These are phyloP conservation scores for Mucor racemosus DNA, from an alignment of 371 early-diverging fungal species.

Conservation along the genomic window DNA sequence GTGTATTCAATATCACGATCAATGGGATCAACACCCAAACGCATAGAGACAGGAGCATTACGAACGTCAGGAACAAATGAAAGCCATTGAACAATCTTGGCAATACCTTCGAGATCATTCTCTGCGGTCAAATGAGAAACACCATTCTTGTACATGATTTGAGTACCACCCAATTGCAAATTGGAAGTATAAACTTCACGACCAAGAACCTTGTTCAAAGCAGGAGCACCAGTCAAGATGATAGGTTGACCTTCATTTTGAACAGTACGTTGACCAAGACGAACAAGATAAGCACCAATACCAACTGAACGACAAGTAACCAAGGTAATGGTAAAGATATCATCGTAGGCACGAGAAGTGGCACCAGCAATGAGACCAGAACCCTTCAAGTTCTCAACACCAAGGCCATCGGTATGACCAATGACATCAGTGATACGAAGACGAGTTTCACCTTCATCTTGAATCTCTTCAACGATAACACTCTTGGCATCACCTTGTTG, in stretches of 20 bases:
- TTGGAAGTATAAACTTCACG: slow-evolving; percentile 98
- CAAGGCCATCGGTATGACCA: slow-evolving; percentile 90
- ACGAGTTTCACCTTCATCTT: slow-evolving; percentile 77
- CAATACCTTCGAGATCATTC: slow-evolving; percentile 93
- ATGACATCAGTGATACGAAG: slow-evolving; percentile 91
- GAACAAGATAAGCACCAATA: slow-evolving; percentile 99
- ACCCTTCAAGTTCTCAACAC: slow-evolving; percentile 99
- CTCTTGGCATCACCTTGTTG: slow-evolving; percentile 63
- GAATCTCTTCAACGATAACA: slow-evolving; percentile 70
- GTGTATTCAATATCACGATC: slow-evolving; percentile 78
- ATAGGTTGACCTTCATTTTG: slow-evolving; percentile 98
- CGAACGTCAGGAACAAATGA: slow-evolving; percentile 84
- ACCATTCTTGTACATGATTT: slow-evolving; percentile 99
- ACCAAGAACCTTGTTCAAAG: slow-evolving; percentile 98
- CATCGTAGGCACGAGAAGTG: slow-evolving; percentile 94
- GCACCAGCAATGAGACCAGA: slow-evolving; percentile 99
- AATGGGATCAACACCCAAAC: slow-evolving; percentile 61
- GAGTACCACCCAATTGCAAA: slow-evolving; percentile 98
- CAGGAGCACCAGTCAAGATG: slow-evolving; percentile 97
- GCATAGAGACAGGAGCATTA: slow-evolving; percentile 68
- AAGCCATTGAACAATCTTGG: slow-evolving; percentile 95
- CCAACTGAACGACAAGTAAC: slow-evolving; percentile 98
- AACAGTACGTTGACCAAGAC: slow-evolving; percentile 96
- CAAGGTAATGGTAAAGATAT: slow-evolving; percentile 96
- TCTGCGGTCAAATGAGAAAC: slow-evolving; percentile 95